Conservation (phyloP, 768 basidiomycete species). For the Dioszegia hungarica region DNA sequence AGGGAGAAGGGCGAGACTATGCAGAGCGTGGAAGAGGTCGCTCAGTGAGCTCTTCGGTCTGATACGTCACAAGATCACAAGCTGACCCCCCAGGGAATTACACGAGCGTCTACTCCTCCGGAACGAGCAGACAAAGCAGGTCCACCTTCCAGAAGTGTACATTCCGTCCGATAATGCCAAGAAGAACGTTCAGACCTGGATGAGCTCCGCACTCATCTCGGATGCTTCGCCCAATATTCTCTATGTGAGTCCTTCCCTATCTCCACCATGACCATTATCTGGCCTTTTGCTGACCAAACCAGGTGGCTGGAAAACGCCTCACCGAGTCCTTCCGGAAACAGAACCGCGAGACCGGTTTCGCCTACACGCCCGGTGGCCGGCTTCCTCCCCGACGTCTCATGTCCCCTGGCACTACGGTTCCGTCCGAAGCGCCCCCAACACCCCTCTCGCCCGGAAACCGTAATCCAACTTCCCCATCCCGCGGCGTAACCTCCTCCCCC, state of each 20-base stretch:
- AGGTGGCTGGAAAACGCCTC: slow-evolving; percentile 93
- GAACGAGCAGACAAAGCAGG: slow-evolving; percentile 95
- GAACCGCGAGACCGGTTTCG: slow-evolving; percentile 51
- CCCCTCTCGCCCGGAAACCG: slow-evolving; percentile 47
- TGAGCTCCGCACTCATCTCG: slow-evolving; percentile 62
- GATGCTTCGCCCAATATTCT: slow-evolving; percentile 74
- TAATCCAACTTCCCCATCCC: slow-evolving; percentile 18
- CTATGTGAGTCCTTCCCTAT: slow-evolving; percentile 55
- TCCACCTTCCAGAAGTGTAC: slow-evolving; percentile 94
- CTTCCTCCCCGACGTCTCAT: slow-evolving; percentile 50
- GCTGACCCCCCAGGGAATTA: slow-evolving; percentile 56
- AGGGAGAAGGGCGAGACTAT: slow-evolving; percentile 65
- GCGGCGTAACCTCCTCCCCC: slow-evolving; percentile 53
- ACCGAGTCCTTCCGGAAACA: slow-evolving; percentile 88
- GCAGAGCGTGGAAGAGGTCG: slow-evolving; percentile 94
- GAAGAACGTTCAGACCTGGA: slow-evolving; percentile 86
- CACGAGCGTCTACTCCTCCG: slow-evolving; percentile 84
- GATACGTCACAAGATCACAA: not conserved
- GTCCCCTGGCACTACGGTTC: too few species aligned
- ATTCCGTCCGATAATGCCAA: slow-evolving; percentile 79
- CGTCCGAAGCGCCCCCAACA: slow-evolving; percentile 52
- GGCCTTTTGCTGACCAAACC: too few species aligned
- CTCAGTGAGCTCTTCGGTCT: slow-evolving; percentile 51
- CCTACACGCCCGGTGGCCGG: slow-evolving; percentile 56
- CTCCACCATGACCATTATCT: not conserved